Base-by-base conservation (phyloP, 805 yeast genomes). In the Candida coquimbonensis region DNA sequence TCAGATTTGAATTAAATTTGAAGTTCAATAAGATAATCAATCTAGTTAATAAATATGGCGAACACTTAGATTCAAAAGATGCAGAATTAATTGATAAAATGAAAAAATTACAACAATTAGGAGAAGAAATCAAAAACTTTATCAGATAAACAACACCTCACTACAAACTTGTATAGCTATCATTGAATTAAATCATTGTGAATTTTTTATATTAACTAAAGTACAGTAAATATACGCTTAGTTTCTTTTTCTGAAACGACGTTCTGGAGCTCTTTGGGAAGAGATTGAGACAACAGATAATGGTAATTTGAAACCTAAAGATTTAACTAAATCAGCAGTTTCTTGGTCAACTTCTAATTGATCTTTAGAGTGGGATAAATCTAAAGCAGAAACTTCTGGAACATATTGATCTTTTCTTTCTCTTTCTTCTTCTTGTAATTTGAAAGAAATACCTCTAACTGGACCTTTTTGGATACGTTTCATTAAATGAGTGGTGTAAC, bases 381-480 rank as follows among this genome's bases (percentile, higher is more conserved):
- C 98, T 73, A 93, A 87, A 75, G 99, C 99, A 70, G 99, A 95
- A 70, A 90, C 95, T 74, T 90, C 98, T 78, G 99, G 99, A 68
- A 95, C 99, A 78, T 90, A 93, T 81, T 93, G 99, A 78, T 93
- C 98, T 80, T 95, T 93, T 81, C 99, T 87, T 82, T 93, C 99
- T 84, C 99, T 91, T 85, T 93, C 99, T 81, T 93, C 99, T 81
- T 93, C 99, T 83, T 93, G 99, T 71, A 93, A 87, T 78, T 95
- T 95, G 96, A 93, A 93, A 66, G 99, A 93, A 66, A 93, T 95
- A 80, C 99, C 99, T 84, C 98, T 90, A 67, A 93, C 99, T 81
- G 99, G 99, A 73, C 99, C 99, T 83, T 91, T 93, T 80, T 95
- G 98, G 72, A 93, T 93, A 82, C 99, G 90, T 83, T 88, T 93